These are phyloP conservation scores for Talaromyces marneffei DNA, from an alignment of 2,329 filamentous ascomycete genomes.

Conservation along the genomic window DNA sequence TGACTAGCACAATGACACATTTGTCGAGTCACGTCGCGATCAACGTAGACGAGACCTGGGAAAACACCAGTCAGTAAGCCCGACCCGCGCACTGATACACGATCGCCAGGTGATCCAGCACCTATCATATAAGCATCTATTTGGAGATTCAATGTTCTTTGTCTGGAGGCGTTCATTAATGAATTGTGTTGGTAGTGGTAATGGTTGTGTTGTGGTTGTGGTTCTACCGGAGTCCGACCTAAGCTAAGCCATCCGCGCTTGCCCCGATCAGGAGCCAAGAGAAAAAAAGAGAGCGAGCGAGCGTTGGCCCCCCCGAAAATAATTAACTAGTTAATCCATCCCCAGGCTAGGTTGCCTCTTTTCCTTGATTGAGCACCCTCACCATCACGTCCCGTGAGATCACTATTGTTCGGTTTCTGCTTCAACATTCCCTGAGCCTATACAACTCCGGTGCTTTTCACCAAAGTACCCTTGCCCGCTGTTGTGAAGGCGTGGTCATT, in stretches of 20 bases:
- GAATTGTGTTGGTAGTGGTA: too few relatives aligned
- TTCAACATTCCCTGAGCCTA: neutral
- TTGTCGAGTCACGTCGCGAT: neutral
- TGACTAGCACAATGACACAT: neutral
- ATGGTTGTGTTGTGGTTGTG: neutral
- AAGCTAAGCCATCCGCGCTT: conserved; percentile 1
- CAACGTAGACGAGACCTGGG: neutral
- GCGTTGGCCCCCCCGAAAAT: neutral
- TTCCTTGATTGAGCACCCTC: neutral
- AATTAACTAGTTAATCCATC: neutral
- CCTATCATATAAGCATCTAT: neutral
- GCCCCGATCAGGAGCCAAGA: neutral
- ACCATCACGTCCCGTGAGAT: neutral
- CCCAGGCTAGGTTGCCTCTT: neutral
- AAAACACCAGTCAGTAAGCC: neutral
- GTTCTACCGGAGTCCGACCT: neutral
- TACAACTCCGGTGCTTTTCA: neutral
- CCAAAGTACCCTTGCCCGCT: neutral
- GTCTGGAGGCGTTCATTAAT: neutral
- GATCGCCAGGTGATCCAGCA: neutral
- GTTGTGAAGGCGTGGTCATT: neutral
- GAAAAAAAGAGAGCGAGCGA: neutral
- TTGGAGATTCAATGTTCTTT: neutral
- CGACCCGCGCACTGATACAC: neutral
- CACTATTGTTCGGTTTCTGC: neutral